Percentiles rank a stretch among this genome's conserved stretches.
Evolutionary conservation across 371 early-diverging fungal species (phyloP).

Genomic region (Parasitella parasitica): DNA sequence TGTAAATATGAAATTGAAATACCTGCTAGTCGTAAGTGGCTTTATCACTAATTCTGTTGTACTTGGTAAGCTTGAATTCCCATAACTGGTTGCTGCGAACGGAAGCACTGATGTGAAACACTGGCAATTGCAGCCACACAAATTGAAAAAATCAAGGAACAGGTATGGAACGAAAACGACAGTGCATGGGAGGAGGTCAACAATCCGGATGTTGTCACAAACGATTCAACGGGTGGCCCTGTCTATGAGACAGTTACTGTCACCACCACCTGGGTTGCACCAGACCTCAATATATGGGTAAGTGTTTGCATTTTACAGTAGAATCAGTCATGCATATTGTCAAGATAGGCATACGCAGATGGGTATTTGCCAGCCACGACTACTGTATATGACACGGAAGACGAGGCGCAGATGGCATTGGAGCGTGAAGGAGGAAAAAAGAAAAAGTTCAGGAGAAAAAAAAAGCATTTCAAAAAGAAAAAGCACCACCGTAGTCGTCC

Average conservation of each 20-base stretch:
- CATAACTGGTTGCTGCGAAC: too few relatives aligned
- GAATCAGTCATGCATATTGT: too few relatives aligned
- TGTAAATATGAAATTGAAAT: too few relatives aligned
- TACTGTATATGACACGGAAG: neutral
- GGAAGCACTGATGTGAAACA: too few relatives aligned
- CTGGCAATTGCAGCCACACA: too few relatives aligned
- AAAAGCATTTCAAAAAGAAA: neutral
- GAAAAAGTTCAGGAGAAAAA: neutral
- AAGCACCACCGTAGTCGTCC: neutral
- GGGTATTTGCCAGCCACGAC: neutral
- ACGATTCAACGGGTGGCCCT: neutral
- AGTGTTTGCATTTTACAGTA: too few relatives aligned
- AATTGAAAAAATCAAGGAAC: neutral
- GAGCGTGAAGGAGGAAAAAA: neutral
- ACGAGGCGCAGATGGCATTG: neutral
- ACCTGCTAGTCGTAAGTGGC: too few relatives aligned
- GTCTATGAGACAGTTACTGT: neutral
- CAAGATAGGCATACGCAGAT: neutral
- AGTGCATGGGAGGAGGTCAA: neutral
- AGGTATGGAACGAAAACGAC: neutral
- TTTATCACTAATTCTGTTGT: too few relatives aligned
- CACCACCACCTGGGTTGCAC: neutral
- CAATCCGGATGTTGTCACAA: neutral
- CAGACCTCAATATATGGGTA: neutral
- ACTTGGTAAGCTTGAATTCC: too few relatives aligned